A percentile compares a stretch with the other conserved stretches of the same genome.
phyloP scores from a whole-genome alignment of 805 yeast species.

The Lipomyces japonicus region DNA sequence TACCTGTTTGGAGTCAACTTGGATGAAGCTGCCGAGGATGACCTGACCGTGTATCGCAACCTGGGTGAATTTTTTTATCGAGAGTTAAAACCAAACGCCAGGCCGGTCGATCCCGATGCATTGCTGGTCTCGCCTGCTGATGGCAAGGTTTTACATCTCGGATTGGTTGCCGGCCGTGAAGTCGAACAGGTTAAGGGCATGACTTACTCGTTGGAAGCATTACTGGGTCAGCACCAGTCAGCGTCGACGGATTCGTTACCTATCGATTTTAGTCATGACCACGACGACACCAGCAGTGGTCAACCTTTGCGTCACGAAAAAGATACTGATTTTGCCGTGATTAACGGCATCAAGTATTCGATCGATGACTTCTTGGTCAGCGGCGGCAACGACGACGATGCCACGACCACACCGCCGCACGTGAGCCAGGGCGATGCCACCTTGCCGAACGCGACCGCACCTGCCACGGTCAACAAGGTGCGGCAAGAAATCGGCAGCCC shows the following conservation, averaged over 20 bases:
- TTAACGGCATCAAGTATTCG: constrained; percentile 70
- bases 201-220: constrained; percentile 84
- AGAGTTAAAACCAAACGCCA: constrained; percentile 65
- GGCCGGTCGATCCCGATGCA: constrained; percentile 67
- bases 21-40: constrained; percentile 82
- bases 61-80: constrained; percentile 90
- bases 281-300: too few relatives aligned
- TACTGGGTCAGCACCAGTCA: constrained; percentile 54
- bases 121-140: constrained; percentile 87
- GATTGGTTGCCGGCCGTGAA: constrained; percentile 63
- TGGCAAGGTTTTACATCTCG: constrained; percentile 83
- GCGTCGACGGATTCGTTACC: constrained; percentile 28
- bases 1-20: constrained; percentile 80
- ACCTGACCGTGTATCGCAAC: constrained; percentile 68
- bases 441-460: constrained; percentile 23
- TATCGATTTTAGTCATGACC: constrained; percentile 43
- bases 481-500: constrained; percentile 24
- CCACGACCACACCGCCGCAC: constrained; percentile 39
- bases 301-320: constrained; percentile 43
- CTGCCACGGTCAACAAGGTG: constrained; percentile 12
- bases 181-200: constrained; percentile 97
- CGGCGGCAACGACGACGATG: constrained; percentile 64
- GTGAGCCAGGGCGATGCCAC: constrained; percentile 70
- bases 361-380: constrained; percentile 66
- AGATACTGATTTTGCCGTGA: constrained; percentile 70